phyloP scores from a whole-genome alignment of 1,139 yeast species.

The Zhuliangozyma parablackwelliae region DNA sequence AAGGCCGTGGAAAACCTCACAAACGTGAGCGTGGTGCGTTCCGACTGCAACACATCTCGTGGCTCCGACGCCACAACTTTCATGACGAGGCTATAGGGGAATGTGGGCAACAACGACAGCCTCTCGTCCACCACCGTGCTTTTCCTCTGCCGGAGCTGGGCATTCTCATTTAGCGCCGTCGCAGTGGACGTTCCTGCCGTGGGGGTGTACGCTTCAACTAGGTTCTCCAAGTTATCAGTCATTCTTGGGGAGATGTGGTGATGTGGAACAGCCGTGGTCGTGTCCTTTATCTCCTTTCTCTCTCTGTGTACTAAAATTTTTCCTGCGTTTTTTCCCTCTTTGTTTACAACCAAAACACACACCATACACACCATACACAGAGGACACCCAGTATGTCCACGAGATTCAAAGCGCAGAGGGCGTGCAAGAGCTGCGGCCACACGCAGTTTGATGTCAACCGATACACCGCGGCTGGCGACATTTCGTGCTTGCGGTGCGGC shows the following conservation, averaged over 20 bases:
- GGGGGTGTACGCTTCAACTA: slow-evolving; percentile 1
- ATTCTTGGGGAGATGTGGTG: too few species aligned
- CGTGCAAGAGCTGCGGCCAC: slow-evolving; percentile 32
- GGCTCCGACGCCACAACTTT: slow-evolving; percentile 52
- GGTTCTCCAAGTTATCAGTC: slow-evolving; percentile 1
- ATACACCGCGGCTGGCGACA: slow-evolving; percentile 63
- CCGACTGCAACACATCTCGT: slow-evolving; percentile 58
- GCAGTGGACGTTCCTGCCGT: slow-evolving; percentile 1
- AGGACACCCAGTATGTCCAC: slow-evolving; percentile 4
- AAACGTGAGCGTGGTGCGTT: slow-evolving; percentile 53
- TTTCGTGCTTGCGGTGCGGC: slow-evolving; percentile 82
- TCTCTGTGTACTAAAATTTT: not conserved
- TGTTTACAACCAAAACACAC: not conserved
- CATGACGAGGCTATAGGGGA: slow-evolving; percentile 27
- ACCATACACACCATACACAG: not conserved
- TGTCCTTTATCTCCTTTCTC: too few species aligned
- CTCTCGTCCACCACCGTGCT: slow-evolving; percentile 1
- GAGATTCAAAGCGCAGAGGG: slow-evolving; percentile 11
- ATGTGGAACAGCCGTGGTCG: too few species aligned
- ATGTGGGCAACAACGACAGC: slow-evolving; percentile 3
- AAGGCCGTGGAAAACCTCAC: slow-evolving; percentile 48
- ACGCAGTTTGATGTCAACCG: slow-evolving; percentile 29
- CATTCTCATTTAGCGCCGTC: not conserved
- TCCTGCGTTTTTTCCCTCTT: not conserved
- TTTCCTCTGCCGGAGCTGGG: slow-evolving; percentile 1